Conservation (phyloP, 108 stramenopile genomes). For the Fistulifera pelliculosa region DNA sequence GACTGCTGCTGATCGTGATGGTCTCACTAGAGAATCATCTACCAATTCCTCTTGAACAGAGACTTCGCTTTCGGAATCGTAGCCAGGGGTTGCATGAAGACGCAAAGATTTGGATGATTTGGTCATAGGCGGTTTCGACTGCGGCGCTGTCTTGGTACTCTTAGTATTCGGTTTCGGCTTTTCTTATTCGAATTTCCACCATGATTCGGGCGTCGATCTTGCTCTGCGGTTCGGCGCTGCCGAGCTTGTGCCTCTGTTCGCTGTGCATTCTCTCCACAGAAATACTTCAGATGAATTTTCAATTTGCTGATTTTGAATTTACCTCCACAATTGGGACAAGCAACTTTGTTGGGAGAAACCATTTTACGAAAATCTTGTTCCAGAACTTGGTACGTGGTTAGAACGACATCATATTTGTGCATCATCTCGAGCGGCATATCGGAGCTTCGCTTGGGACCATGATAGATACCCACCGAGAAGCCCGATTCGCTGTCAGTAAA, state of each 20-base stretch:
- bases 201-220: background rate
- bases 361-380: conserved; percentile 93
- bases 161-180: conserved; percentile 4
- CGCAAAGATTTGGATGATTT: background rate
- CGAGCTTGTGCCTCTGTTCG: conserved; percentile 89
- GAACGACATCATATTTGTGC: conserved; percentile 84
- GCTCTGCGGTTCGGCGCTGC: conserved; percentile 35
- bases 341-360: conserved; percentile 84
- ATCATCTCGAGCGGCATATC: conserved; percentile 64
- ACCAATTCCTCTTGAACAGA: conserved; percentile 20
- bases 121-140: conserved; percentile 25
- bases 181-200: conserved; percentile 4
- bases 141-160: conserved; percentile 4
- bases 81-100: conserved; percentile 4
- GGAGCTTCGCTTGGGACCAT: conserved; percentile 74
- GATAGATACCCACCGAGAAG: conserved; percentile 84
- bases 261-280: conserved; percentile 89
- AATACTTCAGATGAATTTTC: conserved; percentile 87
- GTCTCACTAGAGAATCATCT: background rate
- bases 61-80: conserved; percentile 50
- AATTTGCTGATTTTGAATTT: conserved; percentile 67
- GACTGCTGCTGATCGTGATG: conserved; percentile 38
- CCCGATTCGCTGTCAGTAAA: conserved; percentile 57
- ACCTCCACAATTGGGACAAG: conserved; percentile 11
- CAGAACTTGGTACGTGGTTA: conserved; percentile 96